Evolutionary conservation across 2,329 filamentous ascomycete species (phyloP), one percentile per base, ranked within the genome.

Genomic region (Fusarium liriodendri): DNA sequence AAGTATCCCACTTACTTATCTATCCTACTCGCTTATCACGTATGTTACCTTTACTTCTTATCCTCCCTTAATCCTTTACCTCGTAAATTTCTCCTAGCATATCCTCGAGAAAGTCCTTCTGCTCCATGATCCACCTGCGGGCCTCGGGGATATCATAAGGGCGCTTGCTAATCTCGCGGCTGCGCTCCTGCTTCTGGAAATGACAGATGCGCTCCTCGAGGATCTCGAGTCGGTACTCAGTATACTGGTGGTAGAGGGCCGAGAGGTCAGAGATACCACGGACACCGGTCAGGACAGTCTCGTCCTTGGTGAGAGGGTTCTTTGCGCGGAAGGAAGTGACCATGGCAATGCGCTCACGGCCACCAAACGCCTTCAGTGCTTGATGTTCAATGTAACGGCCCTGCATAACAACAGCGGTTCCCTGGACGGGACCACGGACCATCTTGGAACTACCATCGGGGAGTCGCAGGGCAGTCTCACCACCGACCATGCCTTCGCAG

Each of bases 351-450:
- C 90, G 88, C 79, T 92, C 90, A n/a, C 86, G 85, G 16, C 85
- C 85, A 20, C 89, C 89, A 4, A 89, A 81, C 9, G 89, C 87
- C 18, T 86, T 87, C 20, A 92, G 84, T 3, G 90, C 91, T 73
- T 89, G 86, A 78, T 93, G 90, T 72, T 89, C 87, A 69, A 93
- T 91, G 81, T 92, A 92, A 25, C 90, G 85, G 22, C 91, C 91
- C 79, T 93, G 90, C 61, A 93, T 83, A 14, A 93, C 84, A 2
- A 92, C 89, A 6, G 88, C 90, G 60, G 86, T 89, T 18, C 89
- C 90, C 89, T 72, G 64, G 2, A 87, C 22, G 1, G 90, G 90
- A 8, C 89, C 89, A 61, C 89, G 84, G 47, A 91, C 86, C 77
- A 89, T 90, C 71, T 89, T 79, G 14, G 89, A 83, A 4, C 88